phyloP scores from a whole-genome alignment of 306 rosid species.

The Vachellia collinsii region DNA sequence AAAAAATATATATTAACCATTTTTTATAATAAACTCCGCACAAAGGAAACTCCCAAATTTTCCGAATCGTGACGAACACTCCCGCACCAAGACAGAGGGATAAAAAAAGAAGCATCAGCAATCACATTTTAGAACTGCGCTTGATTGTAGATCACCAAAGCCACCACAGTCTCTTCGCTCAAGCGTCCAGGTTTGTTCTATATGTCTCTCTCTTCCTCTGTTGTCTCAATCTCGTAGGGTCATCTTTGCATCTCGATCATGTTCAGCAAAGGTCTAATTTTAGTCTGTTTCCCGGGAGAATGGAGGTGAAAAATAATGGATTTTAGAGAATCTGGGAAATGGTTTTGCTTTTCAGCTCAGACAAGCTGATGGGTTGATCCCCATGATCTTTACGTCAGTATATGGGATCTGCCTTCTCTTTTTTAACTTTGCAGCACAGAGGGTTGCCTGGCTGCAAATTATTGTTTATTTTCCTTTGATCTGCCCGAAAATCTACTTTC shows the following conservation, averaged over 20 bases:
- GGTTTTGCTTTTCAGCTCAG: not conserved
- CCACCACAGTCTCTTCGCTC: constrained; percentile 4
- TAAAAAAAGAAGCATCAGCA: not conserved
- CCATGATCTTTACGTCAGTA: not conserved
- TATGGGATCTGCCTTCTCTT: not conserved
- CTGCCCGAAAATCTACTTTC: not conserved
- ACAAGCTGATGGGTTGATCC: constrained; percentile 2
- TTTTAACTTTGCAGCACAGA: constrained; percentile 2
- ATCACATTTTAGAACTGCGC: constrained; percentile 5
- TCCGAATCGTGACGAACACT: not conserved
- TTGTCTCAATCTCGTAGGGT: not conserved
- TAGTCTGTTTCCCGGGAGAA: not conserved
- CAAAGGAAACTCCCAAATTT: not conserved
- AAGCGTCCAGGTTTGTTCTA: constrained; percentile 12
- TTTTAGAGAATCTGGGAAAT: constrained; percentile 14
- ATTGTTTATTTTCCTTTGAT: not conserved
- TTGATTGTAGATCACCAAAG: constrained; percentile 37
- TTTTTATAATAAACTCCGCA: no score
- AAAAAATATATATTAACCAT: no score
- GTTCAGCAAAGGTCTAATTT: not conserved
- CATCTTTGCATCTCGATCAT: not conserved
- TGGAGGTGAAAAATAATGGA: not conserved
- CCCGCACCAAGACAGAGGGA: not conserved
- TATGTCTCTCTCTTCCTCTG: not conserved
- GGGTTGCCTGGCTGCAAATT: not conserved